Percentiles rank a stretch among this genome's conserved stretches.
These are phyloP conservation scores for Acer negundo DNA, from an alignment of 345 rosid genomes.

Conservation along the genomic window DNA sequence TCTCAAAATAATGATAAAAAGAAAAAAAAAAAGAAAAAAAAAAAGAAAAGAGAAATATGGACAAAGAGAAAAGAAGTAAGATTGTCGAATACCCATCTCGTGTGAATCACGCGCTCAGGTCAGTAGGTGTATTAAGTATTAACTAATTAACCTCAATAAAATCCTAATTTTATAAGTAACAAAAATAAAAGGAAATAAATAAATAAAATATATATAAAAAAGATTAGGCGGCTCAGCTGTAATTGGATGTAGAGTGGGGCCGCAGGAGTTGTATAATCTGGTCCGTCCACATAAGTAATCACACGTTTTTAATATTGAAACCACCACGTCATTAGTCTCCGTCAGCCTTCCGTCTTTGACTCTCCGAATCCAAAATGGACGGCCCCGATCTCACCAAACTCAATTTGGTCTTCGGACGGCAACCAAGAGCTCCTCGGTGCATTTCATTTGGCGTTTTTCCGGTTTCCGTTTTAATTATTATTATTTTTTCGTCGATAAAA, in stretches of 20 bases:
- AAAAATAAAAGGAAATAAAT: not conserved
- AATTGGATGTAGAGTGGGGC: constrained; percentile 14
- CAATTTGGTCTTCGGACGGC: constrained; percentile 24
- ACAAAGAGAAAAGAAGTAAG: not conserved
- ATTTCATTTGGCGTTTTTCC: not conserved
- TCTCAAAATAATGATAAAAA: not conserved
- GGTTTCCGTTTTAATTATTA: not conserved
- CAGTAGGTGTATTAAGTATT: not conserved
- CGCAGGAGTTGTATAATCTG: not conserved
- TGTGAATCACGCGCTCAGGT: not conserved
- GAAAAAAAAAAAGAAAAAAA: not conserved
- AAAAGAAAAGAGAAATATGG: not conserved
- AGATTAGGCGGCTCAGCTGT: constrained; percentile 20
- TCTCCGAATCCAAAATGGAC: constrained; percentile 17
- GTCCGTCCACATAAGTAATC: constrained; percentile 23
- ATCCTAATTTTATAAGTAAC: not conserved
- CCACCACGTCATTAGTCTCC: constrained; percentile 10
- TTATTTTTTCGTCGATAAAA: not conserved
- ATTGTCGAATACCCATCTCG: not conserved
- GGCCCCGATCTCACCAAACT: constrained; percentile 16
- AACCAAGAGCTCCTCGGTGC: not conserved
- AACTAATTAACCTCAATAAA: not conserved
- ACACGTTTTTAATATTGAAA: not conserved
- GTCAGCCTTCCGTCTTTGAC: constrained; percentile 39
- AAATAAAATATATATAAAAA: not conserved